phyloP scores from a whole-genome alignment of 331 rosid genomes.

The Rosa hybrid region DNA sequence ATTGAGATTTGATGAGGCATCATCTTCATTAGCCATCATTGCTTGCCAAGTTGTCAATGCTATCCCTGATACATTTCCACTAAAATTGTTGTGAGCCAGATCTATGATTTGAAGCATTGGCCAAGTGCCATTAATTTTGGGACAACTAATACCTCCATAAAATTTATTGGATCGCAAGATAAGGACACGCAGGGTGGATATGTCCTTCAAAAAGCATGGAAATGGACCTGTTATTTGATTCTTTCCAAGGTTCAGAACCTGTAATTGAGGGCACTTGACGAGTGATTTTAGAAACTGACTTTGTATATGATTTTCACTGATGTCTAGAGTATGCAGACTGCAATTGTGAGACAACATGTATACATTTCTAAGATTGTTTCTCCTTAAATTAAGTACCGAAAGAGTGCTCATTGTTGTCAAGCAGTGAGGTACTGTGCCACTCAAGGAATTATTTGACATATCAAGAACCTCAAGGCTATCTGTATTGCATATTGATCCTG shows the following conservation, averaged over 20 bases:
- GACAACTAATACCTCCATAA: not conserved
- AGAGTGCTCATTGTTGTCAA: not conserved
- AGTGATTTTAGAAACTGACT: not conserved
- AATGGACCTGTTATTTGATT: not conserved
- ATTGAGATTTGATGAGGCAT: not conserved
- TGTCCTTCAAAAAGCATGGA: not conserved
- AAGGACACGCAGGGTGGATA: not conserved
- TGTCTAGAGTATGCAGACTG: not conserved
- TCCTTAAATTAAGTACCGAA: not conserved
- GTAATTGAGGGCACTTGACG: not conserved
- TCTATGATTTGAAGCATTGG: not conserved
- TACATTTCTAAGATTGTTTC: not conserved
- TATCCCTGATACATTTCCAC: not conserved
- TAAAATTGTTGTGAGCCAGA: not conserved
- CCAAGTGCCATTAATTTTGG: not conserved
- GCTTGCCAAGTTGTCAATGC: not conserved
- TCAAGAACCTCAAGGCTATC: not conserved
- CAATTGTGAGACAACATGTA: not conserved
- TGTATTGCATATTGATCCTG: not conserved
- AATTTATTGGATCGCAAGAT: not conserved
- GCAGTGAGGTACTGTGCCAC: not conserved
- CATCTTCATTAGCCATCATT: not conserved
- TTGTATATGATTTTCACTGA: not conserved
- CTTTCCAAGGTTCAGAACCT: not conserved
- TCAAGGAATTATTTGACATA: not conserved